Percentiles rank a stretch among this genome's conserved stretches.
phyloP scores from a whole-genome alignment of 495 filamentous ascomycete species.

The Staphylotrichum longicolle region DNA sequence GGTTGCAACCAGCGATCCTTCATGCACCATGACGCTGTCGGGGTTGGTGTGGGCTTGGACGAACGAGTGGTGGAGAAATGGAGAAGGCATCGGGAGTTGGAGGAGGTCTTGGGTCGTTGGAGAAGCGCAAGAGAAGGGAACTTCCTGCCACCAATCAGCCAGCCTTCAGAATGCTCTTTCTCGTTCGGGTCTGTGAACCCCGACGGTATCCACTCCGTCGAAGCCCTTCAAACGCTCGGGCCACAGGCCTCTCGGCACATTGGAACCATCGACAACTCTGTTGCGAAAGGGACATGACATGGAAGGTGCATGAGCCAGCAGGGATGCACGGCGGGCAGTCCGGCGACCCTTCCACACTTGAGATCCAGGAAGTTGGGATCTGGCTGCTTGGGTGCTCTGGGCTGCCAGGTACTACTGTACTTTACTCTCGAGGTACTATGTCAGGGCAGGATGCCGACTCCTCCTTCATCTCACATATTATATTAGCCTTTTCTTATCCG shows the following conservation, averaged over 20 bases:
- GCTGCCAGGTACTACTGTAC: not conserved
- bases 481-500: slow-evolving; percentile 4
- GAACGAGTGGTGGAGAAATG: slow-evolving; percentile 14
- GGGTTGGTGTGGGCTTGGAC: not conserved
- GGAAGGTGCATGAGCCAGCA: slow-evolving; percentile 8
- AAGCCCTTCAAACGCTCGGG: not conserved
- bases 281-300: not conserved
- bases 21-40: slow-evolving; percentile 21
- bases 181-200: slow-evolving; percentile 1
- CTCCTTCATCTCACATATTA: slow-evolving; percentile 25
- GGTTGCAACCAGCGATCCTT: slow-evolving; percentile 22
- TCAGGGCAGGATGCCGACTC: slow-evolving; percentile 19
- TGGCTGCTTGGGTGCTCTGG: slow-evolving; percentile 34
- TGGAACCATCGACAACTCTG: too few relatives aligned
- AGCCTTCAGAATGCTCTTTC: not conserved
- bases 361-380: slow-evolving; percentile 40
- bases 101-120: not conserved
- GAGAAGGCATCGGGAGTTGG: too few relatives aligned
- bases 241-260: slow-evolving; percentile 14
- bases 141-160: not conserved
- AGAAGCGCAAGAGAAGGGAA: slow-evolving; percentile 11
- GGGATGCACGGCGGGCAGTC: not conserved
- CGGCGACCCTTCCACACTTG: not conserved
- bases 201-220: not conserved
- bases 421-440: too few relatives aligned